Conservation (phyloP, 2,329 filamentous ascomycete species). For the Talaromyces piceae region DNA sequence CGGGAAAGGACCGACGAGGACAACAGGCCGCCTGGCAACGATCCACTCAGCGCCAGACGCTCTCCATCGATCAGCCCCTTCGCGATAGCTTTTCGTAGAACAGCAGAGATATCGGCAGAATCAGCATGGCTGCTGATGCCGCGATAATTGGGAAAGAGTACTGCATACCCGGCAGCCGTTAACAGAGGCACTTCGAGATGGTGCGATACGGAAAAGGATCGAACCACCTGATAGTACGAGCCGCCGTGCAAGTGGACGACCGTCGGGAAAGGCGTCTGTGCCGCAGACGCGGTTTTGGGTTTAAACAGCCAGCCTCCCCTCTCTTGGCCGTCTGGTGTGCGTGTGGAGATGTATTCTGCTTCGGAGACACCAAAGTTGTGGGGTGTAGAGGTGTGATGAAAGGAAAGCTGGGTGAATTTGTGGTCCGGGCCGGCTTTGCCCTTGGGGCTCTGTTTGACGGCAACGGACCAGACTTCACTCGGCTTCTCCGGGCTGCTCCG, state of each 20-base stretch:
- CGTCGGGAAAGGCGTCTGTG: not conserved
- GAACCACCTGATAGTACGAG: not conserved
- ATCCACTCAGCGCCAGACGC: not conserved
- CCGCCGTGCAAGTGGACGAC: not conserved
- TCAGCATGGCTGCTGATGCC: slow-evolving; percentile 1
- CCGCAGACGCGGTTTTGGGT: not conserved
- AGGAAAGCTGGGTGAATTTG: not conserved
- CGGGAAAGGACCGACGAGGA: not conserved
- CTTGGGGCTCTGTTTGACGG: not conserved
- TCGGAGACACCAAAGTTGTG: not conserved
- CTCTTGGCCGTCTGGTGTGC: not conserved
- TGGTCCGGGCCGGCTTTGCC: not conserved
- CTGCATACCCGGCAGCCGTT: not conserved
- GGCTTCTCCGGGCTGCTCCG: not conserved
- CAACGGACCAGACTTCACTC: not conserved
- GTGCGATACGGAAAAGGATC: not conserved
- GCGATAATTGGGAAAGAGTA: not conserved
- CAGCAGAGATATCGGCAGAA: slow-evolving; percentile 1
- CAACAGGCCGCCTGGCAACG: not conserved
- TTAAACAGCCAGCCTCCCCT: not conserved
- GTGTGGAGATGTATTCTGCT: not conserved
- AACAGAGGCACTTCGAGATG: not conserved
- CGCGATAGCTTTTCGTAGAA: not conserved
- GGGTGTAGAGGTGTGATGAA: not conserved
- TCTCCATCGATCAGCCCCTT: not conserved